A percentile compares a stretch with the other conserved stretches of the same genome.
These are phyloP conservation scores for Taphrina betulina DNA, from an alignment of 1,139 yeast genomes.

Conservation along the genomic window DNA sequence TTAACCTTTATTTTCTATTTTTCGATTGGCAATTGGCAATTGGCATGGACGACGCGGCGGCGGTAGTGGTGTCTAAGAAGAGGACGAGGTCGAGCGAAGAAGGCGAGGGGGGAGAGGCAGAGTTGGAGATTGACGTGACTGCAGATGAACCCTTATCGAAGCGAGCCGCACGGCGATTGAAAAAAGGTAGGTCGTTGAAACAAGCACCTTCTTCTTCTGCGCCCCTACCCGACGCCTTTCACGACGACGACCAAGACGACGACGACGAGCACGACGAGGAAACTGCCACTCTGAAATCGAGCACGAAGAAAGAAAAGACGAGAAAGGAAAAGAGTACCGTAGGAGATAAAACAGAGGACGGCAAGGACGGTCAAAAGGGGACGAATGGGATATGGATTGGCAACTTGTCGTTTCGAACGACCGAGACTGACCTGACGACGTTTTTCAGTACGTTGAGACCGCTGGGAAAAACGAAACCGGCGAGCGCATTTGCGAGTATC, in stretches of 20 bases:
- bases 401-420: conserved; percentile 80
- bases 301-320: conserved; percentile 37
- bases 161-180: conserved; percentile 81
- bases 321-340: conserved; percentile 37
- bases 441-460: conserved; percentile 53
- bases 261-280: conserved; percentile 50
- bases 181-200: conserved; percentile 49
- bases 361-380: conserved; percentile 42
- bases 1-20: no score
- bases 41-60: no score
- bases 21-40: no score
- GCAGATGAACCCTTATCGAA: conserved; percentile 74
- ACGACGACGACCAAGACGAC: conserved; percentile 52
- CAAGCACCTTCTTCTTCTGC: conserved; percentile 26
- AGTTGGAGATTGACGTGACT: conserved; percentile 72
- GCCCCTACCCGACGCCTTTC: conserved; percentile 4
- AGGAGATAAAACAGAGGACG: conserved; percentile 48
- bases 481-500: conserved; percentile 44
- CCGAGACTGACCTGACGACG: conserved; percentile 66
- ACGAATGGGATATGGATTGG: conserved; percentile 89
- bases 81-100: conserved; percentile 17
- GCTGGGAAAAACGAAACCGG: conserved; percentile 34
- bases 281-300: conserved; percentile 34
- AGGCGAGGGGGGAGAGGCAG: no score
- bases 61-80: conserved; percentile 17